Conservation (phyloP, 148 eudicot genomes). For the Dysphania ambrosioides region DNA sequence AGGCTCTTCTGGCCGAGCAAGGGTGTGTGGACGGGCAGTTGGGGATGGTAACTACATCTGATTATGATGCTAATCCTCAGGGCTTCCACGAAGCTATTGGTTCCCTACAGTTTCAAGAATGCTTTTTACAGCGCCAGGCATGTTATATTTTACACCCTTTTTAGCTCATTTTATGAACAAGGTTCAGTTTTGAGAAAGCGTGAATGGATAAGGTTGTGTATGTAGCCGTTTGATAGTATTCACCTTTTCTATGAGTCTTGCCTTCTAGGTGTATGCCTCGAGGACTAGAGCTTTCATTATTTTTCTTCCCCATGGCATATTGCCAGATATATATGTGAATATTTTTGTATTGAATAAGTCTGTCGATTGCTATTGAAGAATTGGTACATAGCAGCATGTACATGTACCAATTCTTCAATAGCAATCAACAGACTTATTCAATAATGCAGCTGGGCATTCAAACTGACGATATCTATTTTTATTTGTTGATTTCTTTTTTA, state of each 20-base stretch:
- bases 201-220: constrained; percentile 4
- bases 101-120: constrained; percentile 49
- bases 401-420: too few relatives aligned
- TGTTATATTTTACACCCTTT: constrained; percentile 17
- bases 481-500: too few relatives aligned
- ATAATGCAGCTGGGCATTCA: neutral
- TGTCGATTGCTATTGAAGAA: neutral
- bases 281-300: neutral
- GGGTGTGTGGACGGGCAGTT: constrained; percentile 42
- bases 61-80: constrained; percentile 31
- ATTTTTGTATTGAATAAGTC: neutral
- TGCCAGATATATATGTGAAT: too few relatives aligned
- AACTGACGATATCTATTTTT: neutral
- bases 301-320: neutral
- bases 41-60: constrained; percentile 29
- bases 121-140: constrained; percentile 48
- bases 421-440: too few relatives aligned
- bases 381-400: neutral
- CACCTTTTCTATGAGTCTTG: neutral
- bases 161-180: neutral
- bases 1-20: constrained; percentile 78
- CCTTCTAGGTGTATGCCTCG: neutral
- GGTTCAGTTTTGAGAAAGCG: neutral
- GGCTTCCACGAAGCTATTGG: constrained; percentile 48
- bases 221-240: neutral